Conservation (phyloP, 139 green algal species). For the Chlamydomonas sphaeroides region DNA sequence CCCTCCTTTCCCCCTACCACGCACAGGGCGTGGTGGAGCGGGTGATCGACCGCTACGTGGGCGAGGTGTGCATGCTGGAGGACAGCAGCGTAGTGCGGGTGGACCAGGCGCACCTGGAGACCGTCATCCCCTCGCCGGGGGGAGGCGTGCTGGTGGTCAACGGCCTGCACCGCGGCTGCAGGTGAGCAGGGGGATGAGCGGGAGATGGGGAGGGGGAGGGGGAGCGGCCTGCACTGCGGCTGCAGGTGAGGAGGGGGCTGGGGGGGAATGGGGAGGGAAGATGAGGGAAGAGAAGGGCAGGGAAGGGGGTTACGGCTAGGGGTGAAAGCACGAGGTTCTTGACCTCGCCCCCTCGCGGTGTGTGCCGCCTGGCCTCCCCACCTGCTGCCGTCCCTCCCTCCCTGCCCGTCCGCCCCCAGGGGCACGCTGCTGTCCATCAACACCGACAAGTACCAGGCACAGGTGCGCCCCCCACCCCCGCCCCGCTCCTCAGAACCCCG, state of each 20-base stretch:
- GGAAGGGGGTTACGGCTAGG: too few species aligned
- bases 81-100: constrained; percentile 80
- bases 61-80: constrained; percentile 82
- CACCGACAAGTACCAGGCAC: constrained; percentile 75
- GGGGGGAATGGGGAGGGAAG: constrained; percentile 29
- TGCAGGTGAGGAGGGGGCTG: constrained; percentile 66
- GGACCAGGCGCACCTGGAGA: constrained; percentile 96
- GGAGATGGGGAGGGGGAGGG: constrained; percentile 22
- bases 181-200: constrained; percentile 63
- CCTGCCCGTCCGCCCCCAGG: not conserved
- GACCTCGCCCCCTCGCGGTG: too few species aligned
- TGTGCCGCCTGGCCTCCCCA: too few species aligned
- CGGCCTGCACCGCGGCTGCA: constrained; percentile 74
- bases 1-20: too few species aligned
- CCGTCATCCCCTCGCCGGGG: constrained; percentile 76
- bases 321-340: too few species aligned
- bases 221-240: constrained; percentile 75
- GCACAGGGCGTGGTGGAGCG: constrained; percentile 76
- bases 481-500: too few species aligned
- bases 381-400: not conserved
- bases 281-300: too few species aligned
- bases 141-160: constrained; percentile 80
- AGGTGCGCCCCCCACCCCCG: too few species aligned
- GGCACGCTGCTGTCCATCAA: constrained; percentile 74
- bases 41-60: constrained; percentile 83